Percentiles rank a stretch among this genome's conserved stretches.
Conservation (phyloP, 768 basidiomycete species). For the Baorangia bicolor region DNA sequence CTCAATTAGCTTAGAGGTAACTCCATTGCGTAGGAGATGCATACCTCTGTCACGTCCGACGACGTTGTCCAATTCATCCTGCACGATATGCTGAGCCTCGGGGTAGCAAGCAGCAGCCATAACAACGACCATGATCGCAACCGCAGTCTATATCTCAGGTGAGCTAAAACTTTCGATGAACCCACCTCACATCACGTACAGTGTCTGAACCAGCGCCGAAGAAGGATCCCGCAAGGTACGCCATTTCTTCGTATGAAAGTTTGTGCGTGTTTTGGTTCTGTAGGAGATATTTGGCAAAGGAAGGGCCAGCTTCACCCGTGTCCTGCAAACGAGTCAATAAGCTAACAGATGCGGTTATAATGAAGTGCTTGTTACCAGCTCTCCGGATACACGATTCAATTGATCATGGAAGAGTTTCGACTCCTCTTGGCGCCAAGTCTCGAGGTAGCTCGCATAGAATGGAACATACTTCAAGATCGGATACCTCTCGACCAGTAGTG, state of each 20-base stretch:
- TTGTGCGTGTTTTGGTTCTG: conserved; percentile 54
- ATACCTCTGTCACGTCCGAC: conserved; percentile 43
- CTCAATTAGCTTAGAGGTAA: neutral
- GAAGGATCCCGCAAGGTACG: conserved; percentile 63
- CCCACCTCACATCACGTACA: conserved; percentile 21
- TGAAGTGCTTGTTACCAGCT: conserved; percentile 37
- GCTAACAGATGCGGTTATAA: neutral
- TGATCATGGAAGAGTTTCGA: conserved; percentile 54
- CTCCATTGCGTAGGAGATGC: neutral
- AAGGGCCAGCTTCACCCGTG: conserved; percentile 28
- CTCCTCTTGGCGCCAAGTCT: conserved; percentile 56
- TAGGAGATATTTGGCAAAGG: conserved; percentile 58
- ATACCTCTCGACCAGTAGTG: conserved; percentile 34
- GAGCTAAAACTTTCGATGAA: neutral
- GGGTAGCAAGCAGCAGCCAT: conserved; percentile 59
- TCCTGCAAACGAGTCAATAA: conserved; percentile 15
- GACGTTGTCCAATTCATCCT: conserved; percentile 54
- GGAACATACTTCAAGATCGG: conserved; percentile 50
- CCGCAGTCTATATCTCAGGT: conserved; percentile 40
- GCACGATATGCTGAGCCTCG: conserved; percentile 48
- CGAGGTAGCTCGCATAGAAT: conserved; percentile 57
- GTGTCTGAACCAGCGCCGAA: conserved; percentile 70
- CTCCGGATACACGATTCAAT: conserved; percentile 42
- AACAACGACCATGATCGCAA: conserved; percentile 54
- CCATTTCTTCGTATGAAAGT: conserved; percentile 55